These are phyloP conservation scores for Starmera amethionina DNA, from an alignment of 805 yeast species.

Conservation along the genomic window DNA sequence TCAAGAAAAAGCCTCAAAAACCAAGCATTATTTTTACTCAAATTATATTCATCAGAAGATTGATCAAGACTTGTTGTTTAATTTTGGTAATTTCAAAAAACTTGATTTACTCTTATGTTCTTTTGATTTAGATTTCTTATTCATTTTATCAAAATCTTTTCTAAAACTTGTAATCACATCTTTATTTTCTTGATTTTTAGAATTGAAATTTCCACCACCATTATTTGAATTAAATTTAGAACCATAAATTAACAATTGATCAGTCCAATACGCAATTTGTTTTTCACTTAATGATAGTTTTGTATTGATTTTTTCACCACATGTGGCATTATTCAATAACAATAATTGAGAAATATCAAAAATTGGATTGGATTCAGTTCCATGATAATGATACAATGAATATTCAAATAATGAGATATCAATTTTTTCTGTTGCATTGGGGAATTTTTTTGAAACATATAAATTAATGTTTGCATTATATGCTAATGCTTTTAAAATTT, in stretches of 20 bases:
- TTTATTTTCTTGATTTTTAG: no score
- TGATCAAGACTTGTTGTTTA: no score
- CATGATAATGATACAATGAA: slow-evolving; percentile 37
- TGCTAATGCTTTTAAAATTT: slow-evolving; percentile 32
- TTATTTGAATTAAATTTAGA: neutral
- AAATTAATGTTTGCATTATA: slow-evolving; percentile 39
- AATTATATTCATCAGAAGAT: no score
- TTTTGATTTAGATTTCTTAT: no score
- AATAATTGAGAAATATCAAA: slow-evolving; percentile 48
- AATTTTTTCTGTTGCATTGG: slow-evolving; percentile 7
- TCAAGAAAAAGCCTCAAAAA: no score
- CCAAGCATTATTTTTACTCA: no score
- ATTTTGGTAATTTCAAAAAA: no score
- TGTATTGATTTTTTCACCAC: slow-evolving; percentile 26
- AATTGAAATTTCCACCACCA: no score
- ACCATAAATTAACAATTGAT: slow-evolving; percentile 18
- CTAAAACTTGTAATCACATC: no score
- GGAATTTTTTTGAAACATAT: slow-evolving; percentile 22
- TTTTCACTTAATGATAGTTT: slow-evolving; percentile 30
- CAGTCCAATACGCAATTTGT: slow-evolving; percentile 48
- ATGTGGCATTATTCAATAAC: slow-evolving; percentile 43
- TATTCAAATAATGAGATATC: slow-evolving; percentile 34
- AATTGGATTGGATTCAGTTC: slow-evolving; percentile 21
- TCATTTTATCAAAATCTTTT: no score
- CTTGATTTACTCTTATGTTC: no score